Evolutionary conservation across 2,329 filamentous ascomycete genomes (phyloP).

Genomic region (Pseudocercospora eumusae): DNA sequence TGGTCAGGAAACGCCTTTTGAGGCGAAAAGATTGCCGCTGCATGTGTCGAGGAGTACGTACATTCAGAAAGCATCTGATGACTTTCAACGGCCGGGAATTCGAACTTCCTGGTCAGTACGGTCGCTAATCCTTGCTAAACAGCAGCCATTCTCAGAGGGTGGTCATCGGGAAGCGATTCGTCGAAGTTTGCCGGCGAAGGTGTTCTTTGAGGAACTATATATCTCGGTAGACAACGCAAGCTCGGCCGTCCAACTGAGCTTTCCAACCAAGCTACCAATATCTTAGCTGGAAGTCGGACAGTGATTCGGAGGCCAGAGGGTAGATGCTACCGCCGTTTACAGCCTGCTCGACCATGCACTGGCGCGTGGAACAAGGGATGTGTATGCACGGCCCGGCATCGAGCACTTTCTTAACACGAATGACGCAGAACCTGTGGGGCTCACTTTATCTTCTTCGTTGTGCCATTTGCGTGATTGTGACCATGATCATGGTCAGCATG

Average conservation of each 20-base stretch:
- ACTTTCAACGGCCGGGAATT: neutral
- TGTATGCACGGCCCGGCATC: neutral
- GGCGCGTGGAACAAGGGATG: neutral
- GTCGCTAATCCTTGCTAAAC: neutral
- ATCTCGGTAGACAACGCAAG: neutral
- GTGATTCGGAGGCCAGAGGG: neutral
- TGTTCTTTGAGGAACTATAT: neutral
- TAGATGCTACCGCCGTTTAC: neutral
- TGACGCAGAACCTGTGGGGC: neutral
- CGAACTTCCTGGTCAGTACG: neutral
- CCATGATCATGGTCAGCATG: slow-evolving; percentile 35
- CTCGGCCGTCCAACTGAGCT: neutral
- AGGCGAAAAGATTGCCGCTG: neutral
- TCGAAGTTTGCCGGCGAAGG: neutral
- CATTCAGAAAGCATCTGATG: neutral
- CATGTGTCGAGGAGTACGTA: neutral
- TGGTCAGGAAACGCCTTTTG: neutral
- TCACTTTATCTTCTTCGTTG: slow-evolving; percentile 27
- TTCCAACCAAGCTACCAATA: neutral
- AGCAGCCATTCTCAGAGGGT: neutral
- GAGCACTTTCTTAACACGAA: neutral
- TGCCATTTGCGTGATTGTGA: slow-evolving; percentile 14
- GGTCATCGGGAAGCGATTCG: neutral
- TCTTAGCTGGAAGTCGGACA: neutral
- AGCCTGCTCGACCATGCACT: neutral